Evolutionary conservation across 768 basidiomycete genomes (phyloP).

Genomic region (Pseudohyphozyma bogoriensis): DNA sequence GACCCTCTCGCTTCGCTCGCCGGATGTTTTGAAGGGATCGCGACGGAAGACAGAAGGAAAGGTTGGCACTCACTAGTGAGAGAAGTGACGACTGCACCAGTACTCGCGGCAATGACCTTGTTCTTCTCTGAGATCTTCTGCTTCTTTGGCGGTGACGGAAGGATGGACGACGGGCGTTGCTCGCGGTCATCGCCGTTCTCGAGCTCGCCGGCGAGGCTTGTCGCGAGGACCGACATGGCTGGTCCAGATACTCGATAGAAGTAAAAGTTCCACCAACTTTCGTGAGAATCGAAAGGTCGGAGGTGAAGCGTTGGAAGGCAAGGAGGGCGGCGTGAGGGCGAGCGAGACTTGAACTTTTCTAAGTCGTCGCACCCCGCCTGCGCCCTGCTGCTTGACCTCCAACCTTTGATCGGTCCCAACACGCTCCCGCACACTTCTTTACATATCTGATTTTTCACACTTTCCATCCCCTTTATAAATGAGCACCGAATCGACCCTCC

Average conservation of each 20-base stretch:
- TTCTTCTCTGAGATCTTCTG: conserved; percentile 13
- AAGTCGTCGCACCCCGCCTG: no score
- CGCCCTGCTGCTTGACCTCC: no score
- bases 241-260: no score
- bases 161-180: no score
- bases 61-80: conserved; percentile 28
- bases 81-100: conserved; percentile 29
- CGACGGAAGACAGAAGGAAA: not conserved
- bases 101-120: conserved; percentile 31
- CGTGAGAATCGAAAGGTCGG: no score
- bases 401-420: no score
- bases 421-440: no score
- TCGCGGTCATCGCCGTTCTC: not conserved
- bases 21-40: no score
- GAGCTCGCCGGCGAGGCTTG: not conserved
- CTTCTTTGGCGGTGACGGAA: not conserved
- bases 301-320: no score
- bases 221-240: not conserved
- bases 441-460: not conserved
- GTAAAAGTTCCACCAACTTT: no score
- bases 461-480: not conserved
- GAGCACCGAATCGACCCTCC: conserved; percentile 13
- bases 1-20: no score
- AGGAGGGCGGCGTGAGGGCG: no score
- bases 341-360: not conserved